Evolutionary conservation across 352 stramenopile genomes (phyloP).

Genomic region (Pythium brachiatum): DNA sequence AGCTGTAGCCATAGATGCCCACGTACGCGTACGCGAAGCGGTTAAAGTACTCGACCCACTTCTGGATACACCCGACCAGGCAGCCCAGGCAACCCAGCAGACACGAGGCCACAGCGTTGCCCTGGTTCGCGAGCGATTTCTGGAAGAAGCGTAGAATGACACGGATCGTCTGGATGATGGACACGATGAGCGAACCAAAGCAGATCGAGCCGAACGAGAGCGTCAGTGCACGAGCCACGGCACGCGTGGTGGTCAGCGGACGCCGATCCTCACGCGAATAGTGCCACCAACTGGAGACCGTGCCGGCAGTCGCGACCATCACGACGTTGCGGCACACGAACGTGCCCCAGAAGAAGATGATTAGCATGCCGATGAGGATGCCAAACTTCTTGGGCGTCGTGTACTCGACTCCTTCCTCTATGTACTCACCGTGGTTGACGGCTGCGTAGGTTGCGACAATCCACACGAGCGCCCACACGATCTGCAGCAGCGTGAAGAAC

Average conservation of each 20-base stretch:
- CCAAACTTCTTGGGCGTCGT: slow-evolving; percentile 35
- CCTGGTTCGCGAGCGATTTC: slow-evolving; percentile 35
- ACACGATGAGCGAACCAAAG: slow-evolving; percentile 65
- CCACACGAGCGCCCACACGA: slow-evolving; percentile 79
- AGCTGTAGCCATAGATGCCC: slow-evolving; percentile 68
- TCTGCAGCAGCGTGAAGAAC: slow-evolving; percentile 64
- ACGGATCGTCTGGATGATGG: slow-evolving; percentile 64
- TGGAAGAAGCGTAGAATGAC: slow-evolving; percentile 43
- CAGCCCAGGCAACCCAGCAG: slow-evolving; percentile 48
- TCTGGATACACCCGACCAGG: slow-evolving; percentile 56
- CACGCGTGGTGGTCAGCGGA: slow-evolving; percentile 36
- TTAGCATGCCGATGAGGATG: slow-evolving; percentile 68
- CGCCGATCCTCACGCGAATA: slow-evolving; percentile 48
- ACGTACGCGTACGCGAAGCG: slow-evolving; percentile 75
- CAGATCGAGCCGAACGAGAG: slow-evolving; percentile 86
- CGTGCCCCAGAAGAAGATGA: slow-evolving; percentile 87
- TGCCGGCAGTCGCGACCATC: slow-evolving; percentile 76
- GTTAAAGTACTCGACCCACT: slow-evolving; percentile 76
- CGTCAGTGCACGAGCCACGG: slow-evolving; percentile 60
- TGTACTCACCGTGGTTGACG: slow-evolving; percentile 51
- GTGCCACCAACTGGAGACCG: slow-evolving; percentile 84
- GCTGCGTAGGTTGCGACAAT: slow-evolving; percentile 62
- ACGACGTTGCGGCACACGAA: slow-evolving; percentile 78
- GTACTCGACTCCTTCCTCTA: slow-evolving; percentile 34
- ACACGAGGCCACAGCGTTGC: slow-evolving; percentile 54